Evolutionary conservation across 305 asterid species (phyloP).

Genomic region (Solanum hybrid): DNA sequence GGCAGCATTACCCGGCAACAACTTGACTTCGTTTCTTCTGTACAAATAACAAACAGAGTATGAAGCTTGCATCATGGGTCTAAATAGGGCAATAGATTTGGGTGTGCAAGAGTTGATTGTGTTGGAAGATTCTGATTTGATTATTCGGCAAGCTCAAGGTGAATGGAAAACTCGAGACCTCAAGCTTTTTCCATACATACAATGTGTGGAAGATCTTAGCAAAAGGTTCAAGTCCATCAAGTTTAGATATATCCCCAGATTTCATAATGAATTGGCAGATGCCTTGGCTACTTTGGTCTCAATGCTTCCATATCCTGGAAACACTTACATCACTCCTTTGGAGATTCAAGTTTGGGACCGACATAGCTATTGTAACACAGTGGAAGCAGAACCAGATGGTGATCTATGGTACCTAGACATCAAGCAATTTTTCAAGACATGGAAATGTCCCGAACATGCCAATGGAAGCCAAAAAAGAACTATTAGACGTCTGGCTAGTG

Average conservation of each 20-base stretch:
- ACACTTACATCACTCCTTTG: background rate
- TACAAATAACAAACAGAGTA: background rate
- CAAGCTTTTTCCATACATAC: background rate
- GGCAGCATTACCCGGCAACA: background rate
- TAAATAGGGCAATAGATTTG: no score
- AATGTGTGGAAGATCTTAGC: no score
- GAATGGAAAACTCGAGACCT: background rate
- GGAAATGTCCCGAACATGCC: no score
- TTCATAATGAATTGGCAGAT: background rate
- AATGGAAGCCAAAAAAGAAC: no score
- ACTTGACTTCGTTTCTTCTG: background rate
- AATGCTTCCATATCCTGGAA: background rate
- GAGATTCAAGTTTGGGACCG: no score
- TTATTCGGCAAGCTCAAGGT: background rate
- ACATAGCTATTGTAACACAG: no score
- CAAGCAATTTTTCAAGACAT: no score
- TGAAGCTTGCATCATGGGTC: background rate
- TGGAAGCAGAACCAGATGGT: no score
- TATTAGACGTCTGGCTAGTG: no score
- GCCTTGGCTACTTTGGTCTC: background rate
- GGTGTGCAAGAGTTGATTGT: background rate
- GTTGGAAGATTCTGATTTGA: background rate
- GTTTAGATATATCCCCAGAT: background rate
- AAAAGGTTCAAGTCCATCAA: background rate
- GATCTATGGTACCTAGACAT: no score